Conservation (phyloP, 768 basidiomycete species). For the Mycena alexandri region DNA sequence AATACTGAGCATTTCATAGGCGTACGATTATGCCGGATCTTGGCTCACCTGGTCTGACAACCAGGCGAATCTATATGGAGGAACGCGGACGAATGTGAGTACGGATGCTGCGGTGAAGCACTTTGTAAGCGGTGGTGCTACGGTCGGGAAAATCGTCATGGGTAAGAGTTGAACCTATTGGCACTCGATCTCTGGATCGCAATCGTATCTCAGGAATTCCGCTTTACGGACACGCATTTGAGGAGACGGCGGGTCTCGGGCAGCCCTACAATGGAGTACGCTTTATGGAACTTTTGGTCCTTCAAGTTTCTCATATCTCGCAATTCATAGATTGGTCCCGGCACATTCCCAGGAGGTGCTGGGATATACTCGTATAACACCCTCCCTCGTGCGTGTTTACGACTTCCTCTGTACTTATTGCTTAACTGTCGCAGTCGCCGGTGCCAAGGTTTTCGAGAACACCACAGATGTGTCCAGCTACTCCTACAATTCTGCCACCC, state of each 20-base stretch:
- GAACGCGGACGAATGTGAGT: constrained; percentile 70
- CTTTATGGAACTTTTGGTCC: not conserved
- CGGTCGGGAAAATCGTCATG: constrained; percentile 73
- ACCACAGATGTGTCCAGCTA: constrained; percentile 79
- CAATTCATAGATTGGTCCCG: constrained; percentile 70
- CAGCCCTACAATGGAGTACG: constrained; percentile 75
- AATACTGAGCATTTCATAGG: constrained; percentile 7
- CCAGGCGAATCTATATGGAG: constrained; percentile 78
- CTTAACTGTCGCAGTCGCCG: constrained; percentile 52
- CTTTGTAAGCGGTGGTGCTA: constrained; percentile 73
- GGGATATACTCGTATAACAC: constrained; percentile 84
- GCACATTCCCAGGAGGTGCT: constrained; percentile 76
- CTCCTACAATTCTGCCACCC: constrained; percentile 76
- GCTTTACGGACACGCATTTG: constrained; percentile 84
- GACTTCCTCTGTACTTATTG: not conserved
- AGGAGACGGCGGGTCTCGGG: constrained; percentile 76
- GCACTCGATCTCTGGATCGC: not conserved
- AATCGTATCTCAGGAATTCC: constrained; percentile 69
- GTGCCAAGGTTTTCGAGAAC: constrained; percentile 75
- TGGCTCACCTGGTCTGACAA: constrained; percentile 74
- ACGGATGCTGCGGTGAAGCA: constrained; percentile 76
- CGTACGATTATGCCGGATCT: constrained; percentile 46
- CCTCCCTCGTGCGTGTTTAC: constrained; percentile 66
- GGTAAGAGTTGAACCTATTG: constrained; percentile 52
- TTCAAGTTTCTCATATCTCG: constrained; percentile 9